A percentile compares a stretch with the other conserved stretches of the same genome.
These are phyloP conservation scores for Stephania japonica DNA, from an alignment of 164 flowering plant genomes.

Conservation along the genomic window DNA sequence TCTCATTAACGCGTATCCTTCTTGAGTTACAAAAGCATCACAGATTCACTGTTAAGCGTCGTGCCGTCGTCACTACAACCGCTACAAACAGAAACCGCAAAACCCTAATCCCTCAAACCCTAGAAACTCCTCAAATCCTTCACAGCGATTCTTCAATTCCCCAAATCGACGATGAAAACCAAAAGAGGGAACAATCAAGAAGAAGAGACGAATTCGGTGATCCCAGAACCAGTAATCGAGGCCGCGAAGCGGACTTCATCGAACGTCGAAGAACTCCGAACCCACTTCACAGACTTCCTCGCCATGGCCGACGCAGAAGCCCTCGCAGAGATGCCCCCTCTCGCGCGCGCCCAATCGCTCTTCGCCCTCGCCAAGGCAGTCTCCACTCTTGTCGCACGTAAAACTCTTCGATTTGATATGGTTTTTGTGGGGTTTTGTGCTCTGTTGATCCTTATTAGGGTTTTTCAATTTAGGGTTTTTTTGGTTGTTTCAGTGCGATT, in stretches of 20 bases:
- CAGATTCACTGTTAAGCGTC: no score
- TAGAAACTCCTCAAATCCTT: neutral
- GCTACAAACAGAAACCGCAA: neutral
- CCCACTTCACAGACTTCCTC: slow-evolving; percentile 43
- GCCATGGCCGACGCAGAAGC: slow-evolving; percentile 44
- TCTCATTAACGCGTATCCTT: no score
- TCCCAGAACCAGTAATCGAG: slow-evolving; percentile 64
- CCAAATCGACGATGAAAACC: neutral
- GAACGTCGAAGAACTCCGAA: slow-evolving; percentile 38
- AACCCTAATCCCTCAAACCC: neutral
- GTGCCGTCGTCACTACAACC: neutral
- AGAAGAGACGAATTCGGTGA: slow-evolving; percentile 18
- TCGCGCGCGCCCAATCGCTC: slow-evolving; percentile 61
- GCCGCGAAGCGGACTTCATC: slow-evolving; percentile 37
- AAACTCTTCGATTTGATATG: neutral
- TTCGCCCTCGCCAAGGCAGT: slow-evolving; percentile 59
- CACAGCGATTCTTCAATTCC: neutral
- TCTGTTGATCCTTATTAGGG: neutral
- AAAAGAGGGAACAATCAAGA: slow-evolving; percentile 8
- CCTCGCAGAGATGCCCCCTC: slow-evolving; percentile 56
- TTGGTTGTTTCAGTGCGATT: slow-evolving; percentile 48
- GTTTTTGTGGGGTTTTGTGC: neutral
- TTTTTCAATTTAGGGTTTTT: neutral
- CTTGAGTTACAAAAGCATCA: no score
- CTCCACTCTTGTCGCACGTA: slow-evolving; percentile 24